phyloP scores from a whole-genome alignment of 2,329 filamentous ascomycete species.

The Beauveria sp. region DNA sequence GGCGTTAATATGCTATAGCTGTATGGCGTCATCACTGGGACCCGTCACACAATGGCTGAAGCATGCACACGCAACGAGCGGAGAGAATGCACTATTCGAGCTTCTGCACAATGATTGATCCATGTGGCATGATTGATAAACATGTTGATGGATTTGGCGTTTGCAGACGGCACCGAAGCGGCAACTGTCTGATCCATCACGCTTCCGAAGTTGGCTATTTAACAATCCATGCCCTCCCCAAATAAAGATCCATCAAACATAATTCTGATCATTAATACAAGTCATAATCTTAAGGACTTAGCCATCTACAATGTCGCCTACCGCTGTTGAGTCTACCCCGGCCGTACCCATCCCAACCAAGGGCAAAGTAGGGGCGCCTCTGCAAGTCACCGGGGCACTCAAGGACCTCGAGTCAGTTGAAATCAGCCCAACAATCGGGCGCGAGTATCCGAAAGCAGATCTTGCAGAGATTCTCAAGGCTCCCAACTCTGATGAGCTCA shows the following conservation, averaged over 20 bases:
- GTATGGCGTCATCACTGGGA: conserved; percentile 1
- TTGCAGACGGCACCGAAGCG: background rate
- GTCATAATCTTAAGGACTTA: background rate
- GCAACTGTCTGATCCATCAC: background rate
- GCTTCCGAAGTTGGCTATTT: background rate
- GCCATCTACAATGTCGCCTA: background rate
- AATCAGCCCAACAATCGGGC: conserved; percentile 53
- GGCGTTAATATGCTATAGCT: background rate
- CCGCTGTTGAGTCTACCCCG: background rate
- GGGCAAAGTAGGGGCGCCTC: conserved; percentile 23
- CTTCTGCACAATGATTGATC: background rate
- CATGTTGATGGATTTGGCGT: background rate
- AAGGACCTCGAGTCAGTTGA: conserved; percentile 49
- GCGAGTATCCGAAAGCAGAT: conserved; percentile 51
- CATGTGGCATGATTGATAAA: background rate
- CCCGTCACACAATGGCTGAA: conserved; percentile 12
- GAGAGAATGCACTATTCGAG: background rate
- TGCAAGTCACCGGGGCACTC: conserved; percentile 43
- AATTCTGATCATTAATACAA: background rate
- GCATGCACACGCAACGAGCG: background rate
- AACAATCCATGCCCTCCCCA: background rate
- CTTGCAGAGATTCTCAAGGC: conserved; percentile 54
- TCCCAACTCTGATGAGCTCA: conserved; percentile 52
- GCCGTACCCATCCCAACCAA: conserved; percentile 7
- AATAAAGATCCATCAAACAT: background rate